Evolutionary conservation across 352 stramenopile genomes (phyloP).

Genomic region (Phytophthora agathidicida): DNA sequence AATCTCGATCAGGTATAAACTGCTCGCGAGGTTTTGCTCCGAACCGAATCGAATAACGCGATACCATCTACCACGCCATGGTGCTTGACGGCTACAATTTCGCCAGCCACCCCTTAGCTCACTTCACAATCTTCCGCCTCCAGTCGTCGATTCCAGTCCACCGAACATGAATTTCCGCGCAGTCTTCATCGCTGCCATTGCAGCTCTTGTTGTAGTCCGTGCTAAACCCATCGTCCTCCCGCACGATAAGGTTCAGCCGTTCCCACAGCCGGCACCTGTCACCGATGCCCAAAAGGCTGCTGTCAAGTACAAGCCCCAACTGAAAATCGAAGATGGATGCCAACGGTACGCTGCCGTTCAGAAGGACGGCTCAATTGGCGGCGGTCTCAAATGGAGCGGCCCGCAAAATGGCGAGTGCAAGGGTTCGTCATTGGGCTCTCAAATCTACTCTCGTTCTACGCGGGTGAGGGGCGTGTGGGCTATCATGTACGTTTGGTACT

Average conservation of each 20-base stretch:
- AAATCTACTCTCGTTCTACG: slow-evolving; percentile 29
- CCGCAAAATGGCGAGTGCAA: slow-evolving; percentile 16
- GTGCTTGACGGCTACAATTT: not conserved
- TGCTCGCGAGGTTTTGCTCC: no score
- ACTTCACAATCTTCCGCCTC: slow-evolving; percentile 6
- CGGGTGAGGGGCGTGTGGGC: slow-evolving; percentile 16
- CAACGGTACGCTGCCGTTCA: slow-evolving; percentile 38
- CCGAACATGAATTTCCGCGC: slow-evolving; percentile 7
- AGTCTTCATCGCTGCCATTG: slow-evolving; percentile 10
- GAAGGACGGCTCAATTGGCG: slow-evolving; percentile 25
- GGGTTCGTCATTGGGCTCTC: slow-evolving; percentile 15
- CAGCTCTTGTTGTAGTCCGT: not conserved
- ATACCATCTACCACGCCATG: no score
- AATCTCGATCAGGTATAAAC: no score
- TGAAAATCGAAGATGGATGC: slow-evolving; percentile 18
- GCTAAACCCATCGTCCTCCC: slow-evolving; percentile 2
- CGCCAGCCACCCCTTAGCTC: not conserved
- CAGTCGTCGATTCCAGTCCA: not conserved
- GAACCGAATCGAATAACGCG: no score
- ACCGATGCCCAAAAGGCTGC: slow-evolving; percentile 11
- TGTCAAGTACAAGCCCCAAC: slow-evolving; percentile 19
- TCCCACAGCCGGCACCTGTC: not conserved
- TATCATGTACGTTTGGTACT: slow-evolving; percentile 42
- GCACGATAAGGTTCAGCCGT: slow-evolving; percentile 3
- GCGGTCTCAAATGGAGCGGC: slow-evolving; percentile 37